phyloP scores from a whole-genome alignment of 345 rosid species.

The Kernera saxatilis region DNA sequence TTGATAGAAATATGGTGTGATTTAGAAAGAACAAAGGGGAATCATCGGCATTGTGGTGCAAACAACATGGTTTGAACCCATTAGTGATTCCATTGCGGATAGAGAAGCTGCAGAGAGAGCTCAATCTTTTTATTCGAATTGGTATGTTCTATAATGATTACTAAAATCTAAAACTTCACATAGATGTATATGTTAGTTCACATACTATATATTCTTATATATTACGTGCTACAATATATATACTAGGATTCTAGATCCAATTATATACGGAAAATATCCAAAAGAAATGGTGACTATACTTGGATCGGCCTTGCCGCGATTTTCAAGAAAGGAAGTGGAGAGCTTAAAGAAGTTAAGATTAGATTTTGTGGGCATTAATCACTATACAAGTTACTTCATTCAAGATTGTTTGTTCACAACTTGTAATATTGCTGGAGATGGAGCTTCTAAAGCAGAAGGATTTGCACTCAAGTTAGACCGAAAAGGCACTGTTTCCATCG shows the following conservation, averaged over 20 bases:
- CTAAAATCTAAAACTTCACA: neutral
- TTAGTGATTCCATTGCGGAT: conserved; percentile 46
- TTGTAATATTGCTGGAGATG: conserved; percentile 48
- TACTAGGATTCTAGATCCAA: conserved; percentile 60
- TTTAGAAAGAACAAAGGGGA: conserved; percentile 48
- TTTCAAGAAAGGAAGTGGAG: conserved; percentile 40
- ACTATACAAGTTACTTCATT: conserved; percentile 51
- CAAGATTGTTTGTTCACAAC: conserved; percentile 52
- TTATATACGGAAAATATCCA: conserved; percentile 54
- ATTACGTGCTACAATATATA: neutral
- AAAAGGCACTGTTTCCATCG: conserved; percentile 41
- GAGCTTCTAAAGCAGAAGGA: conserved; percentile 49
- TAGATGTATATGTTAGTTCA: neutral
- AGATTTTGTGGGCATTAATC: conserved; percentile 65
- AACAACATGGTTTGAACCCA: conserved; percentile 56
- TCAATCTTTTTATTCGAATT: conserved; percentile 50
- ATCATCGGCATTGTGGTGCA: conserved; percentile 57
- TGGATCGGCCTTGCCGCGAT: conserved; percentile 42
- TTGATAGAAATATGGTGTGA: neutral
- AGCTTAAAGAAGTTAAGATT: conserved; percentile 31
- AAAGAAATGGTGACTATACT: conserved; percentile 45
- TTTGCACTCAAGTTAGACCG: conserved; percentile 26
- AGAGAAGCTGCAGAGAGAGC: conserved; percentile 57
- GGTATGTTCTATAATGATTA: conserved; percentile 33
- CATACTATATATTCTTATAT: neutral